Evolutionary conservation across 1,284 basidiomycete species (phyloP).

Genomic region (Hortiboletus rubellus): DNA sequence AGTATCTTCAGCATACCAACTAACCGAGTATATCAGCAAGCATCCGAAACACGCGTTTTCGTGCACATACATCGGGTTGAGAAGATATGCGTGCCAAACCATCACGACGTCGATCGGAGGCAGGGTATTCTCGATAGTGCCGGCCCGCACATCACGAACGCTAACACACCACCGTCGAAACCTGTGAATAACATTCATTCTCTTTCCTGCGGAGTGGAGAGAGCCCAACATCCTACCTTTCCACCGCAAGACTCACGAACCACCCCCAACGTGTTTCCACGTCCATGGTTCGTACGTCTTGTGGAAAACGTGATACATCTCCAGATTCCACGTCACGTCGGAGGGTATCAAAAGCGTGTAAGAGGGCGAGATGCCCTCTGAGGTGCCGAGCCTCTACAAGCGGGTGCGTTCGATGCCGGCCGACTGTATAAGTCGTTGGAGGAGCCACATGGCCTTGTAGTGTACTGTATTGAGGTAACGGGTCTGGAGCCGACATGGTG

Average conservation of each 20-base stretch:
- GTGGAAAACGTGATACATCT: constrained; percentile 3
- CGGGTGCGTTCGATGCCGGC: constrained; percentile 1
- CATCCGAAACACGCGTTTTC: not conserved
- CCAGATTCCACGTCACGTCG: constrained; percentile 7
- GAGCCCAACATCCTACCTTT: constrained; percentile 17
- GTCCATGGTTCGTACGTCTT: not conserved
- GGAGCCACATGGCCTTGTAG: not conserved
- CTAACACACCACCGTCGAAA: constrained; percentile 23
- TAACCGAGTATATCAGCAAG: constrained; percentile 3
- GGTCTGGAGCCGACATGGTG: not conserved
- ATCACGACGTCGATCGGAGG: constrained; percentile 41
- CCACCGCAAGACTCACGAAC: constrained; percentile 33
- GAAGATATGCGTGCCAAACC: constrained; percentile 49
- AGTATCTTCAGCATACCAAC: constrained; percentile 41
- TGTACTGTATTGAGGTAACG: not conserved
- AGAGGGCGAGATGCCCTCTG: constrained; percentile 14
- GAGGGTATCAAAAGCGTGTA: constrained; percentile 12
- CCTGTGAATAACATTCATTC: not conserved
- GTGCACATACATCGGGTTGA: constrained; percentile 39
- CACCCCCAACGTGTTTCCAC: constrained; percentile 27
- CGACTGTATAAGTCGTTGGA: constrained; percentile 2
- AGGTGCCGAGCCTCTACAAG: constrained; percentile 12
- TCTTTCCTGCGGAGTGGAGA: not conserved
- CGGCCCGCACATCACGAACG: not conserved
- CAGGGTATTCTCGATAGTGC: not conserved